These are phyloP conservation scores for Lactarius vividus DNA, from an alignment of 768 basidiomycete genomes.

Conservation along the genomic window DNA sequence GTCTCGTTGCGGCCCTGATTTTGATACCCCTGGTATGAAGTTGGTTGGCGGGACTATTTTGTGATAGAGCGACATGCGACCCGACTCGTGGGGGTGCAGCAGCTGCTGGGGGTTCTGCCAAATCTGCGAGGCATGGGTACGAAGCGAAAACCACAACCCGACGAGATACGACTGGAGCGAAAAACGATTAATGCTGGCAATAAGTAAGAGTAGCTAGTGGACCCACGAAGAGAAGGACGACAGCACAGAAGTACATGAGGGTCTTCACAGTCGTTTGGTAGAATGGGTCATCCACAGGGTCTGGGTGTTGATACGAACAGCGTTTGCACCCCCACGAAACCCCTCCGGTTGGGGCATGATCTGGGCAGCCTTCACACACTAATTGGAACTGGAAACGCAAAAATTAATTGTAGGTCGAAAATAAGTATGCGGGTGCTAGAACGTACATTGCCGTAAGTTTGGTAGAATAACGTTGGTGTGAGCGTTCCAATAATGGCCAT, in stretches of 20 bases:
- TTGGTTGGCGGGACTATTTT: constrained; percentile 45
- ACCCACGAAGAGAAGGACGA: constrained; percentile 84
- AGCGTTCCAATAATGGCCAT: constrained; percentile 99
- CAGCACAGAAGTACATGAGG: constrained; percentile 96
- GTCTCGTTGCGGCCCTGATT: constrained; percentile 16
- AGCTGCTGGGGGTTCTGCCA: constrained; percentile 97
- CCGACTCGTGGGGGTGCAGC: constrained; percentile 47
- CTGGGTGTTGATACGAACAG: constrained; percentile 93
- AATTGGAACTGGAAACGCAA: constrained; percentile 67
- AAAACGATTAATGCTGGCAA: constrained; percentile 14
- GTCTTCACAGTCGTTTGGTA: constrained; percentile 93
- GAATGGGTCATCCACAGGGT: constrained; percentile 91
- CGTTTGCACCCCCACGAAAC: constrained; percentile 83
- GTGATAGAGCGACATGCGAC: constrained; percentile 65
- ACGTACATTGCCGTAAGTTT: constrained; percentile 94
- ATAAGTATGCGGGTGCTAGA: constrained; percentile 10
- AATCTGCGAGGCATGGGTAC: constrained; percentile 96
- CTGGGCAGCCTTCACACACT: constrained; percentile 78
- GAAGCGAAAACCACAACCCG: constrained; percentile 97
- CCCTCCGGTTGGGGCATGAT: constrained; percentile 30
- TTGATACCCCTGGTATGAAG: constrained; percentile 31
- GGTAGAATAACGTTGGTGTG: constrained; percentile 95
- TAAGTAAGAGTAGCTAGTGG: constrained; percentile 5
- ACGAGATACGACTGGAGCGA: constrained; percentile 82
- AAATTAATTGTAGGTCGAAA: constrained; percentile 6